Evolutionary conservation across 1,284 basidiomycete genomes (phyloP), one percentile per base, ranked within the genome.

Genomic region (Trametes pubescens): DNA sequence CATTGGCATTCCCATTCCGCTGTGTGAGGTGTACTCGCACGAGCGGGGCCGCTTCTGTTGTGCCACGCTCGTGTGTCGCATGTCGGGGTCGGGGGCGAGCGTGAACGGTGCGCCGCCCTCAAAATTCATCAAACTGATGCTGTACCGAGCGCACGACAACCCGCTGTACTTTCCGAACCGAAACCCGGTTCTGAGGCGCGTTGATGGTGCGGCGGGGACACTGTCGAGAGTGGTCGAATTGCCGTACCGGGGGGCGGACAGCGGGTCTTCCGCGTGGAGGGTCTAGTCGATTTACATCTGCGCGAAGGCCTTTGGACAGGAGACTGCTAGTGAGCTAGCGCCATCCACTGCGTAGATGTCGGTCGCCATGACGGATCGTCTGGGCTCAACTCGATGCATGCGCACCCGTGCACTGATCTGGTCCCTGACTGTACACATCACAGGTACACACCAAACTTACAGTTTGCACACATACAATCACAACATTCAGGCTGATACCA

Each of bases 1-100:
- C 34, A 52, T 64, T 6, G 58, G 51, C 40, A 60, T 64, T 24
- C 62, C 47, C 11, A 43, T 64, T 13, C 62, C 62, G 8, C 44
- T 55, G 37, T 26, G 52, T 11, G 7, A 26, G 14, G 22, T 54
- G 22, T 40, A 16, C 52, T 38, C 52, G 7, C 3, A 35, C 32
- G n/a, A 24, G 16, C n/a, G 35, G 4, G 29, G 34, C 32, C 49
- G 29, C 32, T n/a, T 51, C 11, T 51, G 29, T 32, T 32, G 29
- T 4, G 49, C 49, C 29, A 32, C 49, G 16, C 49, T 51, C 2
- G 49, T 32, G 14, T 51, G 49, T 21, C 29, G 32, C 32, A 51
- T 21, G 21, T 47, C 44, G 6, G 21, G 40, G 21, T 47, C 44
- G 7, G 21, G 40, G 14, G 40, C 18, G 8, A 16, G 40, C 40